A percentile compares a stretch with the other conserved stretches of the same genome.
Evolutionary conservation across 176 grass and related monocot species (phyloP).

Genomic region (Miscanthus lutarioriparius): DNA sequence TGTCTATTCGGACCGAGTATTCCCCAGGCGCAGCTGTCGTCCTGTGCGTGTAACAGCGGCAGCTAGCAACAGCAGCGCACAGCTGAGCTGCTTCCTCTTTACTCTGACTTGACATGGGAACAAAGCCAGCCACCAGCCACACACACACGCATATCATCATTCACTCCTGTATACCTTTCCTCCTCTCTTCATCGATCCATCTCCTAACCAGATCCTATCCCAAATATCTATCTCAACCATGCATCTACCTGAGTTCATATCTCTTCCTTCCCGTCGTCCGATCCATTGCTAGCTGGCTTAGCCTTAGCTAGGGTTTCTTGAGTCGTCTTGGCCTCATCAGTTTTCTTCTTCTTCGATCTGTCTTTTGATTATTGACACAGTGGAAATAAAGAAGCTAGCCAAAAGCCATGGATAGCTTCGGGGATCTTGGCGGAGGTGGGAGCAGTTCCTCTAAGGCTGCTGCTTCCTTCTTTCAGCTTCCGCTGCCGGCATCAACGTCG

Average conservation of each 20-base stretch:
- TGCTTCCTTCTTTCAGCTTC: constrained; percentile 61
- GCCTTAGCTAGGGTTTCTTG: constrained; percentile 38
- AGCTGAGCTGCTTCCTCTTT: constrained; percentile 51
- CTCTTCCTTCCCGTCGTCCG: background rate
- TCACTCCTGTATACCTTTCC: constrained; percentile 27
- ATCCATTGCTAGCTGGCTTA: constrained; percentile 4
- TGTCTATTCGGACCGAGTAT: constrained; percentile 15
- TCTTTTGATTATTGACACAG: background rate
- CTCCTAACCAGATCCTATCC: background rate
- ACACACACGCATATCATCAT: constrained; percentile 36
- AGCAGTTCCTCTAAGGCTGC: constrained; percentile 39
- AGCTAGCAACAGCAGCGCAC: constrained; percentile 17
- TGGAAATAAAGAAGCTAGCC: background rate
- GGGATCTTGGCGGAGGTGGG: constrained; percentile 41
- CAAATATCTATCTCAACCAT: background rate
- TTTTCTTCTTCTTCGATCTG: background rate
- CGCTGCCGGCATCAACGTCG: constrained; percentile 21
- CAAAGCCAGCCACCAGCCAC: constrained; percentile 72
- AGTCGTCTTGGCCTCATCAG: constrained; percentile 17
- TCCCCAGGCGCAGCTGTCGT: constrained; percentile 4
- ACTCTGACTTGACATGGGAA: constrained; percentile 88
- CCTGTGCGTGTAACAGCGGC: background rate
- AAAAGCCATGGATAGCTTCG: constrained; percentile 38
- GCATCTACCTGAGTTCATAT: constrained; percentile 10
- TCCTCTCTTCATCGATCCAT: background rate